Base-by-base conservation (phyloP, 1,284 basidiomycete genomes). In the Macrocybe sp. region DNA sequence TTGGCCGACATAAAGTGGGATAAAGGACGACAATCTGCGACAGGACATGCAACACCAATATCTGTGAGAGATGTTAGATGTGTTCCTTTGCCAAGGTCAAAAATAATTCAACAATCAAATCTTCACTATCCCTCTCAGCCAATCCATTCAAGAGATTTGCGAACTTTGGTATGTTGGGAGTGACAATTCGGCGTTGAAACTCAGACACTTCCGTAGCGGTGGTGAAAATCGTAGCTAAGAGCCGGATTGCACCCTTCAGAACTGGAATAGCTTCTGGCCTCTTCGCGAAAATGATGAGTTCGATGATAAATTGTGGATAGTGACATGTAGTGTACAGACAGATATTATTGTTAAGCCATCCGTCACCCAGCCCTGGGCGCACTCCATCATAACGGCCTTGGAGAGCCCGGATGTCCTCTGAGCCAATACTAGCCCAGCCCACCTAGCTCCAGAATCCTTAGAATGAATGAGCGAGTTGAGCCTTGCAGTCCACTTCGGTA, bases 391-490 rank as follows among this genome's bases (percentile, higher is more conserved):
- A 4, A 82, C 54, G 12, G 62, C 59, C 57, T 69, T 78, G 4
- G 83, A 86, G 29, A 78, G 62, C 31, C 69, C 55, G 2, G 83
- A 75, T 6, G 83, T 83, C 55, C 77, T 77, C 54, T 81, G 67
- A 2, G 89, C 88, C 37, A 91, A 64, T 55, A 77, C 85, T 30
- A 90, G 68, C 10, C 85, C 89, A 16, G 83, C 79, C 88, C 88
- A 91, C 51, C 84, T 77, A 49, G 76, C 79, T 40, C 77, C 80
- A 8, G 81, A 61, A 52, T 87, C 79, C 63, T 84, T 89, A 9
- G 89, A 82, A 55, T 85, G 82, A 40, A 91, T 69, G 38, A 91
- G 68, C 3, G 86, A 81, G 55, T 77, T 81, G 49, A 89, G 68
- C 46, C 88, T 76, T 12, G 74, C 70, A 6, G 73, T 71, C 87